Evolutionary conservation across 2,329 filamentous ascomycete species (phyloP), one percentile per base, ranked within the genome.

Genomic region (Coniochaeta hoffmannii): DNA sequence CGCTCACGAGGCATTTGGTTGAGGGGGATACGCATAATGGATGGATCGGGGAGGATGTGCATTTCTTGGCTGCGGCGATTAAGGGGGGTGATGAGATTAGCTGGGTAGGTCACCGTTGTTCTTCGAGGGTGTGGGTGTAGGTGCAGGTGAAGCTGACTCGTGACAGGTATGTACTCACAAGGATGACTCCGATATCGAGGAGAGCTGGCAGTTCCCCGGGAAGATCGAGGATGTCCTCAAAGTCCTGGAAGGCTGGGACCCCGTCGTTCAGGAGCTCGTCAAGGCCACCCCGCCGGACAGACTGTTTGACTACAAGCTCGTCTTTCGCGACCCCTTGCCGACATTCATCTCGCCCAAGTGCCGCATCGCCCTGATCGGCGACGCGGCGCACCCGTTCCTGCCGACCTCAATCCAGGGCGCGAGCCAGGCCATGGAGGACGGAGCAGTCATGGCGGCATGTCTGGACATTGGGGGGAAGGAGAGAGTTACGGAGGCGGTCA

Each of bases 11-110:
- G 59, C 71, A 78, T 51, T 69, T 78, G 10, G 72, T 76, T 7
- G 66, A 76, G 30, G 76, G 76, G 30, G 79, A 82, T 58, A 73
- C 75, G 22, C 78, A 81, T 62, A 71, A 74, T 4, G 75, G 71
- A 38, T 82, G 78, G 78, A 69, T 81, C 26, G 78, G 77, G 2
- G 73, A 74, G 12, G 77, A 81, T 56, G 72, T 79, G 2, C 76
- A 79, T 59, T 78, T 78, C 61, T 73, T 81, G 34, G 75, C 74
- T 7, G 78, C 77, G 2, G 74, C 75, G 0, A 73, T 81, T 56
- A 80, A 81, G 63, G 70, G 72, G 34, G 77, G 77, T 6, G 71
- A 73, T 50, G 77, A 80, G 57, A 76, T 81, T 59, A 76, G 71
- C 54, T 81, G 78, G 78, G 79, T 46, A 46, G 11, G 41, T 28